Base-by-base conservation (phyloP, 2,329 filamentous ascomycete genomes). In the Lecanoromycetidae sp. region DNA sequence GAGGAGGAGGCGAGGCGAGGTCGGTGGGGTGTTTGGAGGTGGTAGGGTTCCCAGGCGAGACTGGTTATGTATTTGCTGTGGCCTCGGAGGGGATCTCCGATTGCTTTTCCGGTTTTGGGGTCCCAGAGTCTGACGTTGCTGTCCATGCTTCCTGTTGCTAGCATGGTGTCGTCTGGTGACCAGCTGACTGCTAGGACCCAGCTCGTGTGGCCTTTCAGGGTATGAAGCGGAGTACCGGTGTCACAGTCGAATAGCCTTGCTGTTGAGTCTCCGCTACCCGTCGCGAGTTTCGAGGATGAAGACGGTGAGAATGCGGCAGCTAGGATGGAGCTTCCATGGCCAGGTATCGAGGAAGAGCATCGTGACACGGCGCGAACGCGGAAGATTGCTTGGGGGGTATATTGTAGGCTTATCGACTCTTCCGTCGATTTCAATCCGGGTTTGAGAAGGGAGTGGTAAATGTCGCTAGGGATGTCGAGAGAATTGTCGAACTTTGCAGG, bases 171-270 rank as follows among this genome's bases (percentile, higher is more conserved):
- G 59, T 95, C 87, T 0, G 88, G 87, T 12, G 84, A 87, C 79
- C 86, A 96, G 46, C 80, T 78, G 3, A 94, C 86, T 2, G 80
- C 85, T 47, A 96, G 66, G 3, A 96, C 87, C 88, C 88, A 95
- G 51, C 83, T 83, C 2, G 82, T 81, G 63, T 96, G 91, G 0
- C 87, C 87, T 57, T 86, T 83, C 40, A 96, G 67, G 0, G 87
- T 96, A 63, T 84, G 77, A 52, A 86, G 76, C 0, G 88, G 87
- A 9, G 87, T 95, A 39, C 88, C 88, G 0, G 87, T 95, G 58
- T 95, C 86, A 40, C 87, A 88, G 59, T 98, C 88, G 87, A 87
- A 95, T 67, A 96, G 82, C 48, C 90, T 72, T 0, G 88, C 90
- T 1, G 88, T 95, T 56, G 83, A 83, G 60, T 98, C 91, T 38